Percentiles rank a stretch among this genome's conserved stretches.
Conservation (phyloP, 2,329 filamentous ascomycete genomes). For the Hysterium pulicare region DNA sequence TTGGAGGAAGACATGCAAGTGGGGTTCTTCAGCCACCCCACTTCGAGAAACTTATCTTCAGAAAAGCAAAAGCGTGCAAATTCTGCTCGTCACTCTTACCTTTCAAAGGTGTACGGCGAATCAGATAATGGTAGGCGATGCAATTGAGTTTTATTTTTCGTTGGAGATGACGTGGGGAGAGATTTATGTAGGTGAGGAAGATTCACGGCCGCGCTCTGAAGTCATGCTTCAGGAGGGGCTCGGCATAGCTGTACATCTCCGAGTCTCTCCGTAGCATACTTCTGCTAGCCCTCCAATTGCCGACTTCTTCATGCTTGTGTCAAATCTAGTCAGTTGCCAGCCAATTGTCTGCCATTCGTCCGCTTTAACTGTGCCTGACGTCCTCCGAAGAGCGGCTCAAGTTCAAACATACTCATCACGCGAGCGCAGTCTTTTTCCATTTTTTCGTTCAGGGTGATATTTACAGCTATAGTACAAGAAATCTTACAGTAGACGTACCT, state of each 20-base stretch:
- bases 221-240: slow-evolving; percentile 25
- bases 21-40: background rate
- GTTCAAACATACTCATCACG: background rate
- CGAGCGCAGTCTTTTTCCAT: background rate
- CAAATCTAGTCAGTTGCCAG: slow-evolving; percentile 2
- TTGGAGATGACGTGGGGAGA: slow-evolving; percentile 14
- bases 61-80: slow-evolving; percentile 15
- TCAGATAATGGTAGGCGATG: slow-evolving; percentile 4
- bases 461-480: slow-evolving; percentile 2
- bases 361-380: slow-evolving; percentile 9
- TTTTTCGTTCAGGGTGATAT: background rate
- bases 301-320: slow-evolving; percentile 15
- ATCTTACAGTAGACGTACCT: too few relatives aligned
- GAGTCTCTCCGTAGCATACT: slow-evolving; percentile 29
- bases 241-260: slow-evolving; percentile 25
- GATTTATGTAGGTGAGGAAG: slow-evolving; percentile 11
- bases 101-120: slow-evolving; percentile 5
- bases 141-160: slow-evolving; percentile 11
- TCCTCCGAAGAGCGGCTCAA: slow-evolving; percentile 21
- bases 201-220: slow-evolving; percentile 36
- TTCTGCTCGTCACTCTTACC: slow-evolving; percentile 11
- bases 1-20: background rate
- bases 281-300: slow-evolving; percentile 20
- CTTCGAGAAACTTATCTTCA: slow-evolving; percentile 5
- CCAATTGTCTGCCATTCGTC: slow-evolving; percentile 10